A percentile compares a stretch with the other conserved stretches of the same genome.
These are phyloP conservation scores for Rhynchosporium graminicola DNA, from an alignment of 2,329 filamentous ascomycete genomes.

Conservation along the genomic window DNA sequence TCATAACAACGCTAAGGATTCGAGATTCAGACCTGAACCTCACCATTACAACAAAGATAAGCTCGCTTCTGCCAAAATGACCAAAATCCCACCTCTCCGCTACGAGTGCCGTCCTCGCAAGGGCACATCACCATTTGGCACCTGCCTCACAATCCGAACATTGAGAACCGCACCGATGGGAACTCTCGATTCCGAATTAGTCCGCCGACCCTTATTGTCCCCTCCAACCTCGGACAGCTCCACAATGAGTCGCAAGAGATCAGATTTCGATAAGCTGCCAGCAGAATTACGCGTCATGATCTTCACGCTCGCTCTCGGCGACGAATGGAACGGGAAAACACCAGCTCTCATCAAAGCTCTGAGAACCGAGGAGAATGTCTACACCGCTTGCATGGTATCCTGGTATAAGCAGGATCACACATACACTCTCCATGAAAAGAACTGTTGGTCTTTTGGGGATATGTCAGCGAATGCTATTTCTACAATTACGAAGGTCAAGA, in stretches of 20 bases:
- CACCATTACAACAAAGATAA: background rate
- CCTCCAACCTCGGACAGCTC: background rate
- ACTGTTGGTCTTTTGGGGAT: conserved; percentile 14
- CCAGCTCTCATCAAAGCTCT: conserved; percentile 15
- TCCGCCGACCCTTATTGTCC: background rate
- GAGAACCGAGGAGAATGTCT: background rate
- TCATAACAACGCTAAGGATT: background rate
- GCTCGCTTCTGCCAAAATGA: background rate
- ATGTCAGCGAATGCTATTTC: background rate
- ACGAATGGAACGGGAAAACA: conserved; percentile 8
- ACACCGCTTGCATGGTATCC: conserved; percentile 1
- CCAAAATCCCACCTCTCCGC: background rate
- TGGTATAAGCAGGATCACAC: conserved; percentile 12
- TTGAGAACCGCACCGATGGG: background rate
- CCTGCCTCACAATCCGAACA: background rate
- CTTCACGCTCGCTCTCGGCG: background rate
- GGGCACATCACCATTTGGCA: background rate
- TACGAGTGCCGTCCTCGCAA: background rate
- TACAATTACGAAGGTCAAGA: conserved; percentile 9
- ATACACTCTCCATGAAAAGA: background rate
- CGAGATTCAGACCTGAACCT: background rate
- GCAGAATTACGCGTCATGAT: conserved; percentile 6
- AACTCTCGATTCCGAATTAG: background rate
- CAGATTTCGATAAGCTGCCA: conserved; percentile 1
- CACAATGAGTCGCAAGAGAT: background rate